phyloP scores from a whole-genome alignment of 1,139 yeast species.

The Blastobotrys illinoisensis region DNA sequence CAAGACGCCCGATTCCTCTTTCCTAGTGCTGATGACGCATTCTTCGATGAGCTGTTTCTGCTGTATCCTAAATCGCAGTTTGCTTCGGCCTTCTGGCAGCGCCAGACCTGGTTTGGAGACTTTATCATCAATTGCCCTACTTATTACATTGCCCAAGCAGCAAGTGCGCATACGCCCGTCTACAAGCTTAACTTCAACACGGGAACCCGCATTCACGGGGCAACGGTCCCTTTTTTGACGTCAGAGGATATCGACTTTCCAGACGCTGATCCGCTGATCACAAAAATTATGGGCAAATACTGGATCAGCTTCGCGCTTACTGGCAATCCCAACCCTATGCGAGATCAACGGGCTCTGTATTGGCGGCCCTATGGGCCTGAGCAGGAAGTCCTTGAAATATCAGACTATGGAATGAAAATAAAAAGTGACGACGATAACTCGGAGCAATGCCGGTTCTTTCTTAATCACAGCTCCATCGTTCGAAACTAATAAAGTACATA shows the following conservation, averaged over 20 bases:
- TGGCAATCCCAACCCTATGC: conserved; percentile 11
- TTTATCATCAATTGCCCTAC: conserved; percentile 15
- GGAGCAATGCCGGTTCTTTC: background rate
- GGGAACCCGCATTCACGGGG: conserved; percentile 13
- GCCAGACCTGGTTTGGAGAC: conserved; percentile 15
- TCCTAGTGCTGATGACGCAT: conserved; percentile 4
- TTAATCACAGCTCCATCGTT: background rate
- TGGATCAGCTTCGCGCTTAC: conserved; percentile 12
- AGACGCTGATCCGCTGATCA: conserved; percentile 9
- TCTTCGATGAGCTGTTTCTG: conserved; percentile 3
- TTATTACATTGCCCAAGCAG: conserved; percentile 8
- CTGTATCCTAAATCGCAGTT: conserved; percentile 5
- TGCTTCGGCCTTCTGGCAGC: conserved; percentile 8
- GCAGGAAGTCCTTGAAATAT: background rate
- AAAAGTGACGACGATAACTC: background rate
- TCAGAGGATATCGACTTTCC: conserved; percentile 1
- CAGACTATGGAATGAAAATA: background rate
- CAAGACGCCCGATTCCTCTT: conserved; percentile 9
- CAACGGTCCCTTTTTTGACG: conserved; percentile 9
- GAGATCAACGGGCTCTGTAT: conserved; percentile 1
- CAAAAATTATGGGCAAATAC: conserved; percentile 10
- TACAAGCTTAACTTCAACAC: conserved; percentile 14
- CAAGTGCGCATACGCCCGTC: background rate
- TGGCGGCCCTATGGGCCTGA: conserved; percentile 10
- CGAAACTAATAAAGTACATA: background rate